These are phyloP conservation scores for Pythium angustatum DNA, from an alignment of 352 stramenopile genomes.

Conservation along the genomic window DNA sequence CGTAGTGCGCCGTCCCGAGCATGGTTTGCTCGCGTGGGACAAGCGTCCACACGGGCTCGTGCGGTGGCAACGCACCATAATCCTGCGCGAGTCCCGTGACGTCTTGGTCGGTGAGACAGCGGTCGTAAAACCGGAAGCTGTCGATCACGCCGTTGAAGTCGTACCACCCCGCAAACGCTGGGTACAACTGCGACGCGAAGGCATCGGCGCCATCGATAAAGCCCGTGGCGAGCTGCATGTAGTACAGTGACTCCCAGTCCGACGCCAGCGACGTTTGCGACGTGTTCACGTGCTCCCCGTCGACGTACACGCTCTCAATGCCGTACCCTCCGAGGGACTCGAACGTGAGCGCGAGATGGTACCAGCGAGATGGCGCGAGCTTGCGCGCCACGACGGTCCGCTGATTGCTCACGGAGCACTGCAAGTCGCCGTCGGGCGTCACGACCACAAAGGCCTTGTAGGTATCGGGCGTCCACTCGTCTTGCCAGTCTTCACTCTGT, in stretches of 20 bases:
- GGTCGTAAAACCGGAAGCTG: slow-evolving; percentile 3
- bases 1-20: not conserved
- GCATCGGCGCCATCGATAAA: not conserved
- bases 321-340: not conserved
- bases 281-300: not conserved
- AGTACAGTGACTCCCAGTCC: slow-evolving; percentile 9
- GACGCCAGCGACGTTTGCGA: not conserved
- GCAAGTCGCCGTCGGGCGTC: not conserved
- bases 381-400: not conserved
- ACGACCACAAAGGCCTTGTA: slow-evolving; percentile 1
- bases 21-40: not conserved
- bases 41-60: not conserved
- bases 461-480: slow-evolving; percentile 8
- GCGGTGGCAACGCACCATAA: not conserved
- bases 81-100: not conserved
- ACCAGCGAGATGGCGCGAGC: not conserved
- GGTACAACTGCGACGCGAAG: not conserved
- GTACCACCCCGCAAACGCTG: slow-evolving; percentile 2
- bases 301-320: slow-evolving; percentile 14
- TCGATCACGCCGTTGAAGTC: slow-evolving; percentile 19
- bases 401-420: slow-evolving; percentile 6
- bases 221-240: slow-evolving; percentile 17
- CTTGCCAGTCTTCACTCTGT: slow-evolving; percentile 14
- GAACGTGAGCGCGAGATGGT: slow-evolving; percentile 18
- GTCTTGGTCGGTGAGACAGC: not conserved